Evolutionary conservation across 345 rosid genomes (phyloP).

Genomic region (Gossypium herbaceum): DNA sequence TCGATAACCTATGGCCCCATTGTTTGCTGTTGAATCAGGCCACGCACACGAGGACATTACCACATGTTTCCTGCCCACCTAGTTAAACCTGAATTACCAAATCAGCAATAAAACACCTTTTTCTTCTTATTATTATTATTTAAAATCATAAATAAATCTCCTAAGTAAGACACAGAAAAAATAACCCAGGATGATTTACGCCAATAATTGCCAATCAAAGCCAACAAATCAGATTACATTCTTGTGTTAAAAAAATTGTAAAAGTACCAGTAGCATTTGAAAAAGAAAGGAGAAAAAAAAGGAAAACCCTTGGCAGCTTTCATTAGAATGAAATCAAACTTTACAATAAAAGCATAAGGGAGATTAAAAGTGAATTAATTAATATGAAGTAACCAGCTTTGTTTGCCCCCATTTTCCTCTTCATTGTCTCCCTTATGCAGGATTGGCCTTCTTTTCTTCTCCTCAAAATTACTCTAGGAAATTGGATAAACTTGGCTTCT

Average conservation of each 20-base stretch:
- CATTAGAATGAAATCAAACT: slow-evolving; percentile 15
- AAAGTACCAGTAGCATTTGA: not conserved
- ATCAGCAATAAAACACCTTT: too few species aligned
- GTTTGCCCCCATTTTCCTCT: slow-evolving; percentile 29
- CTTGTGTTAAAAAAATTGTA: not conserved
- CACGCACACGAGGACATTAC: slow-evolving; percentile 35
- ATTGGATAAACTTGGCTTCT: slow-evolving; percentile 32
- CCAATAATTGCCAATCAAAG: not conserved
- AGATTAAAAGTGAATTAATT: slow-evolving; percentile 16
- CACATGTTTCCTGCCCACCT: slow-evolving; percentile 20
- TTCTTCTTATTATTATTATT: too few species aligned
- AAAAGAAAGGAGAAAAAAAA: not conserved
- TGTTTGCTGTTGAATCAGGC: slow-evolving; percentile 42
- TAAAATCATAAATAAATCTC: too few species aligned
- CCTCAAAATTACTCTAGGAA: slow-evolving; percentile 17
- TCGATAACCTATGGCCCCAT: not conserved
- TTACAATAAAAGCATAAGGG: slow-evolving; percentile 18
- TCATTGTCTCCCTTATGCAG: slow-evolving; percentile 25
- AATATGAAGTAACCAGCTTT: not conserved
- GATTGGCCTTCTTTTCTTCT: slow-evolving; percentile 17
- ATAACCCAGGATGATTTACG: too few species aligned
- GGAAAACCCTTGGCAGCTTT: slow-evolving; percentile 6
- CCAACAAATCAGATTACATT: not conserved
- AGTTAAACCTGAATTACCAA: too few species aligned
- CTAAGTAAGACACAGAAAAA: too few species aligned